Conservation (phyloP, 2,329 filamentous ascomycete species). For the Herpotrichia juniperi region DNA sequence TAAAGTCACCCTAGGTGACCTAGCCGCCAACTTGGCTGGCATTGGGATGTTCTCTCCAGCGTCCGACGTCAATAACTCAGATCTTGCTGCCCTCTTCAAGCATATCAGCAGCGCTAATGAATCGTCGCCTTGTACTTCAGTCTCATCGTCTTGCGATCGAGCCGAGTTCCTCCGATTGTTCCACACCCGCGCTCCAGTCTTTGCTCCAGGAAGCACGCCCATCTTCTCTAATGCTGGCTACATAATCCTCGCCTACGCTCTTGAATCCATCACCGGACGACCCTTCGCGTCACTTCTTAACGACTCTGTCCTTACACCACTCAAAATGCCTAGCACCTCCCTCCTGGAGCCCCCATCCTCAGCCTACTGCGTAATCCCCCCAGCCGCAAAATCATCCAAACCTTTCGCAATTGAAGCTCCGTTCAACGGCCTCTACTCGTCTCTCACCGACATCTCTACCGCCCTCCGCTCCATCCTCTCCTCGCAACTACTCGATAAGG, state of each 20-base stretch:
- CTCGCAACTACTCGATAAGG: slow-evolving; percentile 36
- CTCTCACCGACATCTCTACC: slow-evolving; percentile 39
- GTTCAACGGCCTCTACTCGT: slow-evolving; percentile 40
- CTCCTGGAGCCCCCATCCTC: slow-evolving; percentile 27
- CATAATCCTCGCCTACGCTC: slow-evolving; percentile 51
- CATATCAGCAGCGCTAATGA: neutral
- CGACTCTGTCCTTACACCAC: slow-evolving; percentile 49
- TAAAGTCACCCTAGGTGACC: slow-evolving; percentile 34
- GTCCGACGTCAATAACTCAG: neutral
- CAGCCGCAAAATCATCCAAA: neutral
- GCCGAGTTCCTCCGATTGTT: slow-evolving; percentile 10
- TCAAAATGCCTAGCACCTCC: slow-evolving; percentile 51
- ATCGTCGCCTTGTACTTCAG: slow-evolving; percentile 1
- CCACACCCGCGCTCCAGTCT: slow-evolving; percentile 39
- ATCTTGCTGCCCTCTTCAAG: slow-evolving; percentile 1
- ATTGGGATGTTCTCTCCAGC: slow-evolving; percentile 24
- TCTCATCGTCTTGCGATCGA: neutral
- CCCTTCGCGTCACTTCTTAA: slow-evolving; percentile 47
- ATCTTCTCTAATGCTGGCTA: slow-evolving; percentile 58
- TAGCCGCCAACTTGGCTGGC: slow-evolving; percentile 38
- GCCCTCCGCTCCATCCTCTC: slow-evolving; percentile 44
- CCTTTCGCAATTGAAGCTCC: slow-evolving; percentile 2
- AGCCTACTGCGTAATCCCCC: slow-evolving; percentile 6
- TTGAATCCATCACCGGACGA: slow-evolving; percentile 52
- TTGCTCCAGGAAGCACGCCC: slow-evolving; percentile 51